Evolutionary conservation across 2,329 filamentous ascomycete genomes (phyloP), one percentile per base, ranked within the genome.

Genomic region (Rutstroemia sp.): DNA sequence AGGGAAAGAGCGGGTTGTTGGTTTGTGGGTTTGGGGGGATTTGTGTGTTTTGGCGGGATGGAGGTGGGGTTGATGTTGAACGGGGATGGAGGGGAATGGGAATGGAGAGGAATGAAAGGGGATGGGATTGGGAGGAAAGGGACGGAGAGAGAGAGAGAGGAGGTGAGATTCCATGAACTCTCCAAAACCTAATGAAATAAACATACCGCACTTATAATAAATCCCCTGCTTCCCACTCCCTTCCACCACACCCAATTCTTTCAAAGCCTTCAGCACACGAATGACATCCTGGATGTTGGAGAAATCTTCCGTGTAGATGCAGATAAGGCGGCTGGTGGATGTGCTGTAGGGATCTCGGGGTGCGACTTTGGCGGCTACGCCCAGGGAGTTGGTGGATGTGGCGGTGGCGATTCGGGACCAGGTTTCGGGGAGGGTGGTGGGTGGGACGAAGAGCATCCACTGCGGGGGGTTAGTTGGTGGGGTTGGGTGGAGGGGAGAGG

Each of bases 221-320:
- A 94, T 83, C 1, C 76, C 72, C 7, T 30, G 5, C 47, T 72
- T 74, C 4, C 70, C 70, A 49, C 61, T 71, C 19, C 68, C 58
- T 36, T 74, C 74, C 51, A 86, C 75, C 39, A 94, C 72, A 7
- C 78, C 82, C 57, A 91, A 73, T 55, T 83, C 75, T 51, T 78
- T 77, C 59, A 95, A 70, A 61, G 75, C 78, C 57, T 75, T 67
- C 40, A 92, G 72, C 4, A 95, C 87, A 45, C 87, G 78, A 27
- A 75, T 77, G 5, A 95, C 79, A 67, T 95, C 89, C 4, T 77
- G 73, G 51, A 73, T 76, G 66, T 95, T 83, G 27, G 74, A 74
- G 67, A 91, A 94, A 68, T 95, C 83, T 44, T 75, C 73, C 5
- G 89, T 95, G 69, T 95, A 95, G 7, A 95, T 75, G 62, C 87